phyloP scores from a whole-genome alignment of 2,329 filamentous ascomycete species.

The Colletotrichum destructivum region DNA sequence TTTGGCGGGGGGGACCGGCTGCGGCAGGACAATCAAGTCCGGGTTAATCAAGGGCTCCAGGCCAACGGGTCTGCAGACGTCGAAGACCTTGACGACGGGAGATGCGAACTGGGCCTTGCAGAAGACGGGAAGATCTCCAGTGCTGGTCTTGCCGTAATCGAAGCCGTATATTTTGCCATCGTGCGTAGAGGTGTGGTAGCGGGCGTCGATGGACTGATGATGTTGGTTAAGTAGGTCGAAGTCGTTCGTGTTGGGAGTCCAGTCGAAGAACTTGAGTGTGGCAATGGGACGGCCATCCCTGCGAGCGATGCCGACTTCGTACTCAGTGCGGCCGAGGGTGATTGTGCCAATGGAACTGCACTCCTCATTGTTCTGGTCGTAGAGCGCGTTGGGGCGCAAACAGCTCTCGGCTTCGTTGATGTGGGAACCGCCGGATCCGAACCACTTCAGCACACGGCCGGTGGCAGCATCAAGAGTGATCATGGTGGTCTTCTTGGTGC shows the following conservation, averaged over 20 bases:
- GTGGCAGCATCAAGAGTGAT: conserved; percentile 91
- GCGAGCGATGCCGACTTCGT: conserved; percentile 88
- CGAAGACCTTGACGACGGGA: conserved; percentile 90
- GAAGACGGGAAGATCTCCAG: conserved; percentile 69
- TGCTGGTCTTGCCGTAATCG: conserved; percentile 64
- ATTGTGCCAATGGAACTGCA: conserved; percentile 86
- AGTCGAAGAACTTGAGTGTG: conserved; percentile 93
- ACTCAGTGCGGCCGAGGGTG: conserved; percentile 89
- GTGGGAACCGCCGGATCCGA: conserved; percentile 80
- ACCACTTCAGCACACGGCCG: conserved; percentile 86
- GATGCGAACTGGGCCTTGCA: conserved; percentile 64
- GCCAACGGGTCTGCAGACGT: conserved; percentile 83
- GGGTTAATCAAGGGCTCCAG: conserved; percentile 74
- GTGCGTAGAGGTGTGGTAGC: conserved; percentile 89
- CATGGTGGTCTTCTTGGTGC: conserved; percentile 90
- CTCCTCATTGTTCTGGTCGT: conserved; percentile 78
- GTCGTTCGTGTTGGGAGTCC: conserved; percentile 93
- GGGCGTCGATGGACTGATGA: conserved; percentile 83
- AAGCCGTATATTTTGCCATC: conserved; percentile 89
- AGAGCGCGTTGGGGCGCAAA: conserved; percentile 76
- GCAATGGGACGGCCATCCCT: conserved; percentile 83
- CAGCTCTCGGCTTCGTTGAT: conserved; percentile 83
- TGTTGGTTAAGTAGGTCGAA: conserved; percentile 90
- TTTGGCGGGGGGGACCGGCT: conserved; percentile 78
- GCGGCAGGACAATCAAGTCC: conserved; percentile 87